Percentiles rank a stretch among this genome's conserved stretches.
phyloP scores from a whole-genome alignment of 495 filamentous ascomycete genomes.

The Hyaloscypha finlandica region DNA sequence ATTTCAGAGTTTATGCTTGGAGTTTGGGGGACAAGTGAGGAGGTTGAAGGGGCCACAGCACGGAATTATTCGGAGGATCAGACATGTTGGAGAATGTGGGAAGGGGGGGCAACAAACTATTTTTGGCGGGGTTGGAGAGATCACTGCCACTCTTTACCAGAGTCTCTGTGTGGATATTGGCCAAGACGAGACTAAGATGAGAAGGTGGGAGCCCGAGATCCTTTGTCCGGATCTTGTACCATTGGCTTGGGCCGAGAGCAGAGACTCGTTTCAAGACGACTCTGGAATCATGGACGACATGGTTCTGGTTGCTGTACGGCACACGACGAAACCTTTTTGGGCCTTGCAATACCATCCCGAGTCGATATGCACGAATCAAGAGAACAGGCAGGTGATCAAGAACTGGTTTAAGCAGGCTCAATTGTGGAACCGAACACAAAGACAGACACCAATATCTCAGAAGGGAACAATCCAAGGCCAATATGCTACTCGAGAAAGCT shows the following conservation, averaged over 20 bases:
- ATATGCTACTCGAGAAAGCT: slow-evolving; percentile 21
- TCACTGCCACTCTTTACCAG: slow-evolving; percentile 85
- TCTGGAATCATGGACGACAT: slow-evolving; percentile 42
- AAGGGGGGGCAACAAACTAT: slow-evolving; percentile 36
- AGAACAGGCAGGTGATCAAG: slow-evolving; percentile 63
- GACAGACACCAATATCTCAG: background rate
- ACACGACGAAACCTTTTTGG: slow-evolving; percentile 77
- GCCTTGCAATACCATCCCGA: slow-evolving; percentile 95
- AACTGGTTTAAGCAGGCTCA: slow-evolving; percentile 74
- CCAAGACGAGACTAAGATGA: slow-evolving; percentile 42
- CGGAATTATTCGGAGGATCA: slow-evolving; percentile 71
- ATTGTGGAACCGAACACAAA: slow-evolving; percentile 49
- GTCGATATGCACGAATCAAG: slow-evolving; percentile 80
- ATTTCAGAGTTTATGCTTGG: slow-evolving; percentile 78
- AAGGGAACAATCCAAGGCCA: slow-evolving; percentile 13
- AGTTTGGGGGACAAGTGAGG: slow-evolving; percentile 64
- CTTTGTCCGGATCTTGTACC: slow-evolving; percentile 49
- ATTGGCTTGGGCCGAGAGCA: slow-evolving; percentile 66
- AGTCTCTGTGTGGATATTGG: slow-evolving; percentile 71
- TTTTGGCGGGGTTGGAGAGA: slow-evolving; percentile 51
- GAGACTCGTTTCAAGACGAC: background rate
- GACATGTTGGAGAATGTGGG: slow-evolving; percentile 45
- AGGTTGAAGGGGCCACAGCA: slow-evolving; percentile 70
- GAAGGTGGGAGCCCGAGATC: slow-evolving; percentile 16
- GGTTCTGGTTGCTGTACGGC: slow-evolving; percentile 78